Conservation (phyloP, 441 rosid species). For the Euphorbia celastroides region DNA sequence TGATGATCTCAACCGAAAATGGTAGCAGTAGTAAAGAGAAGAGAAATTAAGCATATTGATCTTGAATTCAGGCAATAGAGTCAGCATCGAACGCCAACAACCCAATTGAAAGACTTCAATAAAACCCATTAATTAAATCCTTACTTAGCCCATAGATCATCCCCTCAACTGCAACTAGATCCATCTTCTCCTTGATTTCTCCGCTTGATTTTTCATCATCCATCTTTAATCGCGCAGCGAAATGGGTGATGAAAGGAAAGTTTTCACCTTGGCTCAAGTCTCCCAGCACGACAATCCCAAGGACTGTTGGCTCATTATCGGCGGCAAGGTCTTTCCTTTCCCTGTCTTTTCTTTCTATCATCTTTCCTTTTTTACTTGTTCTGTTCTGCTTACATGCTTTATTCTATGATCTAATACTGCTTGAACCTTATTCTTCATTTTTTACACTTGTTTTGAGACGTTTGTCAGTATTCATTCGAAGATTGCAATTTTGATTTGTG, state of each 20-base stretch:
- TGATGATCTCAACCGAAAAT: too few relatives aligned
- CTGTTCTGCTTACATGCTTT: neutral
- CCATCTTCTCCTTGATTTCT: neutral
- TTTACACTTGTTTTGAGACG: too few relatives aligned
- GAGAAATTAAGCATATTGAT: too few relatives aligned
- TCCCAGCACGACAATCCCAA: conserved; percentile 48
- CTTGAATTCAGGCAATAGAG: neutral
- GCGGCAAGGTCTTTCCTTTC: conserved; percentile 47
- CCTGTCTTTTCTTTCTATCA: neutral
- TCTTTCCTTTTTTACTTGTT: neutral
- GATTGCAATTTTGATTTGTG: neutral
- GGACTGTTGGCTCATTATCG: conserved; percentile 71
- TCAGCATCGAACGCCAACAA: conserved; percentile 4
- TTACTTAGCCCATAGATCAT: neutral
- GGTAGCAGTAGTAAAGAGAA: too few relatives aligned
- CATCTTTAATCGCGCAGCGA: neutral
- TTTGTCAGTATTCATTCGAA: too few relatives aligned
- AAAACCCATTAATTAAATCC: neutral
- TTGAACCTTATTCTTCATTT: neutral
- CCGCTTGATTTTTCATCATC: neutral
- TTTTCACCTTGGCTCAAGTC: conserved; percentile 61
- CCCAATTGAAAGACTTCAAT: neutral
- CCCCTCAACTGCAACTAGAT: neutral
- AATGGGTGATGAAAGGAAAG: conserved; percentile 46
- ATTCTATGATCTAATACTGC: neutral